Evolutionary conservation across 225 moss, liverwort and hornwort species (phyloP), one percentile per base, ranked within the genome.

Genomic region (Polytrichum formosum): DNA sequence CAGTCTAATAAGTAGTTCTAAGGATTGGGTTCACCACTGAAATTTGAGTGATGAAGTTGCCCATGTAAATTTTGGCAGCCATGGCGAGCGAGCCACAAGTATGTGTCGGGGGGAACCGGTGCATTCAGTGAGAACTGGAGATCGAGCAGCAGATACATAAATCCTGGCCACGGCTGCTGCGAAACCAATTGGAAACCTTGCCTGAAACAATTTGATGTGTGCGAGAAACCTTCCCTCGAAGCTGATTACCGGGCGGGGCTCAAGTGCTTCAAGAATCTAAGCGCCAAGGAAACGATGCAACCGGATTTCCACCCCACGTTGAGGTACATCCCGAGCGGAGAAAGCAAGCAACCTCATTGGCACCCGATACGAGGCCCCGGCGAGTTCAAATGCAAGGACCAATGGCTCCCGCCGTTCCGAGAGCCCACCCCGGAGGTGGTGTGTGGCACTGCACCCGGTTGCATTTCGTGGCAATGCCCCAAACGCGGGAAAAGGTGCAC

Each of bases 101-200:
- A 20, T 46, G 23, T 66, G 6, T 22, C 66, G 0, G 23, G 7
- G 1, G 66, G 66, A 5, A 33, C 0, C 0, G 66, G 66, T 7
- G 66, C 66, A 66, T 9, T 66, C 19, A 66, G 66, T 37, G 66
- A 66, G 35, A 33, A n/a, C 0, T 53, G 66, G 66, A 33, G 66
- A 21, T 22, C 66, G 4, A 21, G 66, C 16, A n/a, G 37, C 35
- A 66, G 10, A 22, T 22, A 66, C 22, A 66, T 66, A 33, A 1
- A 9, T 37, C 66, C 46, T 13, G 4, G 33, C 20, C 8, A 9
- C 1, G n/a, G 37, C n/a, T 31, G 66, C 22, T 33, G 18, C 4
- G 37, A 37, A 33, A 37, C 7, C 5, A 13, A 53, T n/a, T 25
- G 46, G 66, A 66, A 9, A 22, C 10, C 66, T 8, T 53, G n/a